phyloP scores from a whole-genome alignment of 169 alveolate genomes.

The Plasmodium berghei region DNA sequence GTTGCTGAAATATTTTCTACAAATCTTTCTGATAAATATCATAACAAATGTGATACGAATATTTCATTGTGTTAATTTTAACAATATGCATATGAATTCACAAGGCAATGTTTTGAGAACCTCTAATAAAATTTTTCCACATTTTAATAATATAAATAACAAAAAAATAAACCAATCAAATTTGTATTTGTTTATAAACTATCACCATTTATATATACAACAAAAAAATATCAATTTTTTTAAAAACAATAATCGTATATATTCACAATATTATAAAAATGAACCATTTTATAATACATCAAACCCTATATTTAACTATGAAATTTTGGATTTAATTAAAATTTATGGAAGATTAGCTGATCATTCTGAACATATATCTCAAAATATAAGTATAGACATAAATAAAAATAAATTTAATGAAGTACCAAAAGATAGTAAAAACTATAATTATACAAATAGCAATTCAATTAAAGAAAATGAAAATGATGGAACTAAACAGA shows the following conservation, averaged over 20 bases:
- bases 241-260: constrained; percentile 28
- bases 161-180: background rate
- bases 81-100: constrained; percentile 5
- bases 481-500: background rate
- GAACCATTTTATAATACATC: constrained; percentile 69
- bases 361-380: constrained; percentile 46
- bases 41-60: constrained; percentile 4
- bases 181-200: constrained; percentile 12
- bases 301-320: constrained; percentile 76
- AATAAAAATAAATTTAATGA: background rate
- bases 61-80: constrained; percentile 7
- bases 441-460: background rate
- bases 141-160: background rate
- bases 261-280: constrained; percentile 69
- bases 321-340: constrained; percentile 69
- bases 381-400: constrained; percentile 19
- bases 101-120: background rate
- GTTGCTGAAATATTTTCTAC: constrained; percentile 7
- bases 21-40: constrained; percentile 4
- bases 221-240: constrained; percentile 54
- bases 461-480: background rate
- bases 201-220: constrained; percentile 39
- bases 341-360: constrained; percentile 74
- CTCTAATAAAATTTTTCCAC: background rate
- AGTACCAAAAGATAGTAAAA: background rate